Evolutionary conservation across 192 early-diverging fungal genomes (phyloP).

Genomic region (Rhizophagus clarus): DNA sequence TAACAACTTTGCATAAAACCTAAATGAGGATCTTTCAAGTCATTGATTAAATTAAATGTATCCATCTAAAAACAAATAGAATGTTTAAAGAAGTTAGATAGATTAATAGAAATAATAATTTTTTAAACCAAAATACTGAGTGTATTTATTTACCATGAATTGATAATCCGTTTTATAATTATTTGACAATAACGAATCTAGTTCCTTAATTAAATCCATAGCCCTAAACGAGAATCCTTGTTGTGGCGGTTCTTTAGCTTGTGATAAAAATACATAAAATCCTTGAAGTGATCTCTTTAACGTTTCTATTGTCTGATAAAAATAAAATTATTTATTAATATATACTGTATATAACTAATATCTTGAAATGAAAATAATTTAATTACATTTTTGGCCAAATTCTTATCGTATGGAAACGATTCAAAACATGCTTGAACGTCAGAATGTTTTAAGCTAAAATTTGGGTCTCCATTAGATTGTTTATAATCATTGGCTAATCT

Average conservation of each 20-base stretch:
- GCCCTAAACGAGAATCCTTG: neutral
- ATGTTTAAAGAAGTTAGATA: too few relatives aligned
- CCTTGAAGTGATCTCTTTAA: neutral
- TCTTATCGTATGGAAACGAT: neutral
- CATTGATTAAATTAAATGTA: neutral
- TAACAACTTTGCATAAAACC: neutral
- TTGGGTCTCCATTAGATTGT: too few relatives aligned
- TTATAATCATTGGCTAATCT: too few relatives aligned
- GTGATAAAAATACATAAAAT: neutral
- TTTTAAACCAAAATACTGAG: too few relatives aligned
- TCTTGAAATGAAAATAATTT: neutral
- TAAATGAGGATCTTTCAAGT: neutral
- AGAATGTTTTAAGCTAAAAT: neutral
- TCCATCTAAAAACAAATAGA: neutral
- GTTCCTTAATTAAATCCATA: neutral
- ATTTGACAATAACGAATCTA: neutral
- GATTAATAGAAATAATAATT: too few relatives aligned
- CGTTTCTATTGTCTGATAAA: neutral
- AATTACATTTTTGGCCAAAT: neutral
- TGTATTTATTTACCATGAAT: neutral
- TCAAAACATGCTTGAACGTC: neutral
- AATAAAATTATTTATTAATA: too few relatives aligned
- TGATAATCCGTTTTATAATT: neutral
- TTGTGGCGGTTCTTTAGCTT: neutral
- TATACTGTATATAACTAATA: neutral